A percentile compares a stretch with the other conserved stretches of the same genome.
Evolutionary conservation across 306 rosid genomes (phyloP).

Genomic region (Carpinus fangiana): DNA sequence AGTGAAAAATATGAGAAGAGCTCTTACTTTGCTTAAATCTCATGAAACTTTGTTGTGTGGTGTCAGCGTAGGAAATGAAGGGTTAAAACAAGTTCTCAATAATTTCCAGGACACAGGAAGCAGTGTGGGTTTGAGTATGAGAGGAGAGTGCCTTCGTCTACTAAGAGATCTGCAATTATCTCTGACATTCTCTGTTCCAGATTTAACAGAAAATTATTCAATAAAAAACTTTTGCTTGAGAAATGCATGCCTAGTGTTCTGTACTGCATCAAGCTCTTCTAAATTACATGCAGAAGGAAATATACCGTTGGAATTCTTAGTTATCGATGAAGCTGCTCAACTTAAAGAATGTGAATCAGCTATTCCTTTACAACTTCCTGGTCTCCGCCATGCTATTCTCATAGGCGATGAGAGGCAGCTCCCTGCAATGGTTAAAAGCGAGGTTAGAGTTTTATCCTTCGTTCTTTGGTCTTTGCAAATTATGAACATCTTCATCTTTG

Average conservation of each 20-base stretch:
- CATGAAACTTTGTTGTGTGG: not conserved
- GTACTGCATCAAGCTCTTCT: slow-evolving; percentile 50
- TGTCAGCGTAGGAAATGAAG: not conserved
- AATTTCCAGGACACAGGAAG: not conserved
- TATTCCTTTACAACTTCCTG: slow-evolving; percentile 52
- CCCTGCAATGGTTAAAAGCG: slow-evolving; percentile 60
- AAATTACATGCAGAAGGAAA: slow-evolving; percentile 24
- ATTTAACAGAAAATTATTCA: not conserved
- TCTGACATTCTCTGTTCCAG: slow-evolving; percentile 17
- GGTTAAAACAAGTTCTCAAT: not conserved
- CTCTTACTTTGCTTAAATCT: not conserved
- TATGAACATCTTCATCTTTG: not conserved
- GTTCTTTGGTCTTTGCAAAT: not conserved
- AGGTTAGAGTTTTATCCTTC: slow-evolving; percentile 33
- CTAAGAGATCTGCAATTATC: slow-evolving; percentile 14
- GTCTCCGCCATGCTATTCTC: slow-evolving; percentile 37
- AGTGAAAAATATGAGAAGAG: not conserved
- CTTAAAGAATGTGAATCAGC: slow-evolving; percentile 60
- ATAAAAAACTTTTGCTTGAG: slow-evolving; percentile 26
- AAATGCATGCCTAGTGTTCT: slow-evolving; percentile 37
- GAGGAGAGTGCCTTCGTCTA: slow-evolving; percentile 2
- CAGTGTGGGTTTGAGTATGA: not conserved
- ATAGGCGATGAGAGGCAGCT: slow-evolving; percentile 63
- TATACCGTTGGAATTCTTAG: slow-evolving; percentile 28
- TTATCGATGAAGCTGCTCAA: slow-evolving; percentile 64